phyloP scores from a whole-genome alignment of 2,329 filamentous ascomycete species.

The Neofusicoccum parvum region DNA sequence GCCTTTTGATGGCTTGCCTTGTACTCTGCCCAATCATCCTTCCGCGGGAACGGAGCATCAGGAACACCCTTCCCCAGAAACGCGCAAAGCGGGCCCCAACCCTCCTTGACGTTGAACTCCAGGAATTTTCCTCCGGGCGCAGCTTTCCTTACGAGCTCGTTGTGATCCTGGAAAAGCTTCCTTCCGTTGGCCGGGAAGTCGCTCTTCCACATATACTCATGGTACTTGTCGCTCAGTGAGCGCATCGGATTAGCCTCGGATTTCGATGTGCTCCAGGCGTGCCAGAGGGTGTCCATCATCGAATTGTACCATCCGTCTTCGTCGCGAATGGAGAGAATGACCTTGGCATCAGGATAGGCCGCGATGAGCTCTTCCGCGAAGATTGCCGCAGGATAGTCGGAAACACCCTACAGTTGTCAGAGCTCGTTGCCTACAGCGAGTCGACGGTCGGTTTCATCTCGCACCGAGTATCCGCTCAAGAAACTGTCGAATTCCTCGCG shows the following conservation, averaged over 20 bases:
- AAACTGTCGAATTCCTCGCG: constrained; percentile 39
- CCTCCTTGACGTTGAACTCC: constrained; percentile 28
- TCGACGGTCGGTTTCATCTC: too few relatives aligned
- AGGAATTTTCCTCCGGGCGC: constrained; percentile 31
- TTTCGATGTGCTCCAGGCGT: background rate
- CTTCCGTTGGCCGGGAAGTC: background rate
- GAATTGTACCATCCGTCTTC: constrained; percentile 14
- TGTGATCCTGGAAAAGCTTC: constrained; percentile 23
- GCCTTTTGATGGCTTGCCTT: background rate
- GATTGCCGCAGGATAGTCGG: constrained; percentile 24
- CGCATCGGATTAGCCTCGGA: background rate
- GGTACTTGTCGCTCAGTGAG: background rate
- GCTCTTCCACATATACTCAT: background rate
- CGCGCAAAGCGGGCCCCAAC: constrained; percentile 33
- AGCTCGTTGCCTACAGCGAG: too few relatives aligned
- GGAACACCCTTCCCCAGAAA: constrained; percentile 32
- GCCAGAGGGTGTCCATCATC: constrained; percentile 10
- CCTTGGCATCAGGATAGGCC: constrained; percentile 26
- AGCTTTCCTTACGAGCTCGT: constrained; percentile 24
- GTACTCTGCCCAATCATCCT: background rate
- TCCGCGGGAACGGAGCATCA: constrained; percentile 27
- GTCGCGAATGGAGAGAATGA: constrained; percentile 24
- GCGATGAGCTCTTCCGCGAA: constrained; percentile 27
- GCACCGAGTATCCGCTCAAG: constrained; percentile 29
- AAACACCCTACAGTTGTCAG: constrained; percentile 15